Conservation (phyloP, 768 basidiomycete genomes). For the Suillus cothurnatus region DNA sequence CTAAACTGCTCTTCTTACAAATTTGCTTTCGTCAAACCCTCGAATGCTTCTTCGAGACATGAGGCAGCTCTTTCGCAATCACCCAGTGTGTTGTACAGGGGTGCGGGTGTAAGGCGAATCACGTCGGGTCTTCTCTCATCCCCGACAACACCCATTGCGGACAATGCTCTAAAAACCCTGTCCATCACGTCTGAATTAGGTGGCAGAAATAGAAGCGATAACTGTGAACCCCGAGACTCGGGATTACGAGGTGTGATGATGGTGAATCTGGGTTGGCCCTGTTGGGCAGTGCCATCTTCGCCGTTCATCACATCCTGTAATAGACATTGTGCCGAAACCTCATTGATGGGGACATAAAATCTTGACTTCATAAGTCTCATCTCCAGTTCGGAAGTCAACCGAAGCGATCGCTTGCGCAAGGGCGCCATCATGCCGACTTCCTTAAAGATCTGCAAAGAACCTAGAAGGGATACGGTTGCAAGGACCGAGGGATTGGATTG, state of each 20-base stretch:
- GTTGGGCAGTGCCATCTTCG: constrained; percentile 22
- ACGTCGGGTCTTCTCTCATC: constrained; percentile 93
- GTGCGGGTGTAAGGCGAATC: constrained; percentile 83
- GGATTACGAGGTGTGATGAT: constrained; percentile 84
- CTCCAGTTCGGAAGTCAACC: constrained; percentile 75
- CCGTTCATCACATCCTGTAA: constrained; percentile 21
- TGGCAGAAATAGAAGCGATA: constrained; percentile 83
- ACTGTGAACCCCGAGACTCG: constrained; percentile 77
- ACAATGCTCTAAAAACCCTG: constrained; percentile 60
- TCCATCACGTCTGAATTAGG: constrained; percentile 63
- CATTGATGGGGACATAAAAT: constrained; percentile 57
- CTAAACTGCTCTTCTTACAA: not conserved
- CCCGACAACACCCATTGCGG: constrained; percentile 77
- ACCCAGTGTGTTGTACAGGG: constrained; percentile 81
- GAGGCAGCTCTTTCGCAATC: constrained; percentile 76
- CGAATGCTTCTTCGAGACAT: constrained; percentile 63
- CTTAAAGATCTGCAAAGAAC: constrained; percentile 80
- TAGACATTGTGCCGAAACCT: constrained; percentile 33
- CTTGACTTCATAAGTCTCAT: constrained; percentile 57
- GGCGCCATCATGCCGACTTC: constrained; percentile 73
- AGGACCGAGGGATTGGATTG: constrained; percentile 93
- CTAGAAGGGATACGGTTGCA: constrained; percentile 76
- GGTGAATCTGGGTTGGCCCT: constrained; percentile 63
- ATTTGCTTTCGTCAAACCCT: constrained; percentile 19
- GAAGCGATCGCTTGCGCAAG: constrained; percentile 68